Percentiles rank a stretch among this genome's conserved stretches.
These are phyloP conservation scores for Aegle marmelos DNA, from an alignment of 345 rosid genomes.

Conservation along the genomic window DNA sequence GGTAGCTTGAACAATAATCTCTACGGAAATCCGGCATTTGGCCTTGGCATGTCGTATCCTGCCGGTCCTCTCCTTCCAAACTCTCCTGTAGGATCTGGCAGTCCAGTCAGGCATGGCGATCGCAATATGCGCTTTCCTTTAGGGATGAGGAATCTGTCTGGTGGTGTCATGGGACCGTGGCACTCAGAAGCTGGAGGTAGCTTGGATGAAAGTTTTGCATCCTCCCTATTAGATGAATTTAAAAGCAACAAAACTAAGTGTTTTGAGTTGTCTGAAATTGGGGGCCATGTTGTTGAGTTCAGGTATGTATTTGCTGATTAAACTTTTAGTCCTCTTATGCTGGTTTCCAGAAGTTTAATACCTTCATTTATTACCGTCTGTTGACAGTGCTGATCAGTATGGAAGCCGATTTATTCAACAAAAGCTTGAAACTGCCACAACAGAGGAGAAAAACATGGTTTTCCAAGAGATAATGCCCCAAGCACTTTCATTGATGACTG, in stretches of 20 bases:
- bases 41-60: slow-evolving; percentile 54
- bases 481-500: slow-evolving; percentile 83
- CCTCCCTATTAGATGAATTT: slow-evolving; percentile 64
- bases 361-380: slow-evolving; percentile 1
- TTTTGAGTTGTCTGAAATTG: slow-evolving; percentile 67
- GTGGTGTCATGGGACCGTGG: slow-evolving; percentile 58
- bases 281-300: slow-evolving; percentile 74
- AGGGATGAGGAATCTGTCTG: slow-evolving; percentile 48
- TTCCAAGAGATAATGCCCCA: slow-evolving; percentile 87
- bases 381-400: slow-evolving; percentile 81
- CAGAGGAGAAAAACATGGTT: slow-evolving; percentile 86
- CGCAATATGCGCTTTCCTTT: slow-evolving; percentile 43
- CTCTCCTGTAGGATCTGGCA: slow-evolving; percentile 48
- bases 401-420: slow-evolving; percentile 98
- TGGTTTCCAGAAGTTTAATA: slow-evolving; percentile 1
- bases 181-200: slow-evolving; percentile 43
- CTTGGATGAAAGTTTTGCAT: slow-evolving; percentile 49
- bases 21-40: slow-evolving; percentile 47
- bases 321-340: background rate
- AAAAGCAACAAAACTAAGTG: slow-evolving; percentile 71
- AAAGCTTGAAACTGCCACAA: slow-evolving; percentile 86
- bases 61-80: slow-evolving; percentile 44
- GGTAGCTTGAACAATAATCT: slow-evolving; percentile 38
- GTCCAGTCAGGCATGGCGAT: slow-evolving; percentile 53
- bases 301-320: slow-evolving; percentile 34